phyloP scores from a whole-genome alignment of 2,329 filamentous ascomycete species.

The Fusarium kyushuense region DNA sequence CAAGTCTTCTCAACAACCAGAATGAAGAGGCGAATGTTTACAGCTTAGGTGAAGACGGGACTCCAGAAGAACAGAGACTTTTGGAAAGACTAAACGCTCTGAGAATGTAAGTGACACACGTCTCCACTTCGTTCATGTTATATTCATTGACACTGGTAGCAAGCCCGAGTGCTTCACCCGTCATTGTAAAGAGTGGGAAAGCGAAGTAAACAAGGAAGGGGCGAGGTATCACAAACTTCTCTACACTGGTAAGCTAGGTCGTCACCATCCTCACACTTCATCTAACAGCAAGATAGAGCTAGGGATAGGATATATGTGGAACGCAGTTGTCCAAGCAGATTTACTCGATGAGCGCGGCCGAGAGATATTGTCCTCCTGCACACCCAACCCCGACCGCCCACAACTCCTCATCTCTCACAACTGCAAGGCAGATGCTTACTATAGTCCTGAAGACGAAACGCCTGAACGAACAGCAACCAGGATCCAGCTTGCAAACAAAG shows the following conservation, averaged over 20 bases:
- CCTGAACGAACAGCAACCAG: neutral
- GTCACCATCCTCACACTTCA: fast-evolving
- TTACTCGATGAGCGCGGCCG: neutral
- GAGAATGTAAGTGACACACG: neutral
- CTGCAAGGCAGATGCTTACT: neutral
- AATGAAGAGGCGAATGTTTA: neutral
- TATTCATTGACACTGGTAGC: neutral
- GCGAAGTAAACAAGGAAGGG: neutral
- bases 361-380: neutral
- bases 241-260: neutral
- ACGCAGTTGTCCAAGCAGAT: neutral
- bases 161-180: neutral
- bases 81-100: neutral
- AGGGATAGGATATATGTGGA: neutral
- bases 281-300: neutral
- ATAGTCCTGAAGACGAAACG: neutral
- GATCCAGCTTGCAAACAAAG: neutral
- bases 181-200: conserved; percentile 2
- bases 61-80: neutral
- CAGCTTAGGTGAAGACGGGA: neutral
- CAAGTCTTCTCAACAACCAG: neutral
- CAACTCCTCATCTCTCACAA: neutral
- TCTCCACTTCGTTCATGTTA: fast-evolving
- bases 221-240: neutral
- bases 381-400: neutral